Evolutionary conservation across 371 early-diverging fungal species (phyloP).

Genomic region (Mortierella sp.): DNA sequence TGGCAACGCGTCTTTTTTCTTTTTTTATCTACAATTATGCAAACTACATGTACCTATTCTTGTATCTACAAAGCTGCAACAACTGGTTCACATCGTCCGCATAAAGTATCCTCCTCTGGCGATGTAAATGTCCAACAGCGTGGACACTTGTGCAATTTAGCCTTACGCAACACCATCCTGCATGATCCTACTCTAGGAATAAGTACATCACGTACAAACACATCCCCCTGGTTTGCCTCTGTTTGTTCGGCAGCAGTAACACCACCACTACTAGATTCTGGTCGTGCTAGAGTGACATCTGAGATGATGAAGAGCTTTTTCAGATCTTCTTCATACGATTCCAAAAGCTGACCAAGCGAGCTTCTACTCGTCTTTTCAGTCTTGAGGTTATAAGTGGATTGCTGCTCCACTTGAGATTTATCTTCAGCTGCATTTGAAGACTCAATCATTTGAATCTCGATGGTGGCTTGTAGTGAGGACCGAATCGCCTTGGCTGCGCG

Average conservation of each 20-base stretch:
- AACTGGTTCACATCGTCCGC: constrained; percentile 41
- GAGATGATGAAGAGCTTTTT: constrained; percentile 67
- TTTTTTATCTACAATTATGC: background rate
- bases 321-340: constrained; percentile 47
- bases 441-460: constrained; percentile 57
- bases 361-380: background rate
- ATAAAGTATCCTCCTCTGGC: constrained; percentile 27
- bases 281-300: constrained; percentile 55
- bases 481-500: constrained; percentile 75
- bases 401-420: background rate
- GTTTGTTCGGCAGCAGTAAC: background rate
- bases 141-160: constrained; percentile 54
- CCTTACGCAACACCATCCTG: constrained; percentile 49
- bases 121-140: constrained; percentile 56
- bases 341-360: constrained; percentile 51
- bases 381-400: background rate
- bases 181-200: constrained; percentile 46
- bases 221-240: background rate
- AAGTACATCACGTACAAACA: constrained; percentile 32
- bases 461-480: constrained; percentile 69
- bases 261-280: background rate
- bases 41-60: background rate
- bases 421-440: background rate
- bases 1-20: background rate
- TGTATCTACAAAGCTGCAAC: constrained; percentile 15